A percentile compares a stretch with the other conserved stretches of the same genome.
Evolutionary conservation across 371 early-diverging fungal genomes (phyloP).

Genomic region (Mortierella sp.): DNA sequence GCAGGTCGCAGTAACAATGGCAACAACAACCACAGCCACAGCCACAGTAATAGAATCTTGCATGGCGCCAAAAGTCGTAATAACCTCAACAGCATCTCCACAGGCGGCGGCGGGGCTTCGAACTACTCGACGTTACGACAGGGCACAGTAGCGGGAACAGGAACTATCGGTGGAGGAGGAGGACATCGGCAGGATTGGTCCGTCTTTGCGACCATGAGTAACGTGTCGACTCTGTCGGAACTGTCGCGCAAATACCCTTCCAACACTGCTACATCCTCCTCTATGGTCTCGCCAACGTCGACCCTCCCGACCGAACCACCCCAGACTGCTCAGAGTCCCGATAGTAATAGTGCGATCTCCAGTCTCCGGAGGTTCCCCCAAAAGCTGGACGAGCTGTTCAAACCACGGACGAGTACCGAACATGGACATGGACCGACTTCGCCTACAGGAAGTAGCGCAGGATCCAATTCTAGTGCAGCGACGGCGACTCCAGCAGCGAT

Average conservation of each 20-base stretch:
- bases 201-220: constrained; percentile 55
- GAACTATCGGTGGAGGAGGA: background rate
- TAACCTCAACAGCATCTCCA: background rate
- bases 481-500: constrained; percentile 2
- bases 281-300: background rate
- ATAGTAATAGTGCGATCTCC: constrained; percentile 4
- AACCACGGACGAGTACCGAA: constrained; percentile 15
- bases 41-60: background rate
- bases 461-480: background rate
- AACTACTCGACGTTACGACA: background rate
- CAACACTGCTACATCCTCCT: background rate
- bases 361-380: constrained; percentile 20
- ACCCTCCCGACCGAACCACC: background rate
- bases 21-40: background rate
- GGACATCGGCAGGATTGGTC: constrained; percentile 47
- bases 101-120: background rate
- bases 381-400: constrained; percentile 46
- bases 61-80: background rate
- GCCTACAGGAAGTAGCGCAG: background rate
- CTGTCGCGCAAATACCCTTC: constrained; percentile 14
- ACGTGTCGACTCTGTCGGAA: constrained; percentile 39
- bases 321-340: constrained; percentile 8
- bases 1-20: background rate
- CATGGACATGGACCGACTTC: constrained; percentile 2
- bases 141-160: background rate